Conservation (phyloP, 2,329 filamentous ascomycete genomes). For the Lasiodiplodia theobromae region DNA sequence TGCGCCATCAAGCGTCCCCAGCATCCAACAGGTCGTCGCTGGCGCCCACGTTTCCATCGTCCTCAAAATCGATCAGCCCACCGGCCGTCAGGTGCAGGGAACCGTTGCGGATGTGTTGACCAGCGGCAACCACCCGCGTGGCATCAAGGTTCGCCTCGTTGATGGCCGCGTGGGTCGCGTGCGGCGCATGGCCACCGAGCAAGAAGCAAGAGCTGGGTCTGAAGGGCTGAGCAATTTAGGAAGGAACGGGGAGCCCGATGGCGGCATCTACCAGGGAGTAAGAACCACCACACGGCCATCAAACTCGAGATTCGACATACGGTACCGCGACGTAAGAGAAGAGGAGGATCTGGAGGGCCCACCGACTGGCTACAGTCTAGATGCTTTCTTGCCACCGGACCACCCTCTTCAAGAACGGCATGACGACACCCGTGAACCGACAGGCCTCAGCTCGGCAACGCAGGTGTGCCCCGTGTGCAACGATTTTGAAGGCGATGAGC, state of each 20-base stretch:
- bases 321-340: slow-evolving; percentile 29
- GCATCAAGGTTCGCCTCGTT: slow-evolving; percentile 77
- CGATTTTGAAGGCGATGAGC: slow-evolving; percentile 71
- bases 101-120: slow-evolving; percentile 73
- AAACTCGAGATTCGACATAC: slow-evolving; percentile 24
- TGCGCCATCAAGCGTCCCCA: slow-evolving; percentile 37
- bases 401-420: slow-evolving; percentile 31
- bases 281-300: neutral
- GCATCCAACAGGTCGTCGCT: slow-evolving; percentile 57
- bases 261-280: neutral
- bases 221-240: slow-evolving; percentile 36
- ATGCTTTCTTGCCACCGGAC: slow-evolving; percentile 21
- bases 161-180: slow-evolving; percentile 78
- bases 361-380: slow-evolving; percentile 25
- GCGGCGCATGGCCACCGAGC: slow-evolving; percentile 62
- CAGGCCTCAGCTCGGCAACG: slow-evolving; percentile 37
- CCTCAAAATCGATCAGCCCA: slow-evolving; percentile 77
- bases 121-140: slow-evolving; percentile 75
- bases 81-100: slow-evolving; percentile 73
- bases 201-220: slow-evolving; percentile 37
- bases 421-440: slow-evolving; percentile 34
- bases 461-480: slow-evolving; percentile 69
- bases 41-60: slow-evolving; percentile 75
- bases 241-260: slow-evolving; percentile 36
- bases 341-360: slow-evolving; percentile 24